Conservation (phyloP, 176 grass and related monocot genomes). For the Eragrostis nindensis region DNA sequence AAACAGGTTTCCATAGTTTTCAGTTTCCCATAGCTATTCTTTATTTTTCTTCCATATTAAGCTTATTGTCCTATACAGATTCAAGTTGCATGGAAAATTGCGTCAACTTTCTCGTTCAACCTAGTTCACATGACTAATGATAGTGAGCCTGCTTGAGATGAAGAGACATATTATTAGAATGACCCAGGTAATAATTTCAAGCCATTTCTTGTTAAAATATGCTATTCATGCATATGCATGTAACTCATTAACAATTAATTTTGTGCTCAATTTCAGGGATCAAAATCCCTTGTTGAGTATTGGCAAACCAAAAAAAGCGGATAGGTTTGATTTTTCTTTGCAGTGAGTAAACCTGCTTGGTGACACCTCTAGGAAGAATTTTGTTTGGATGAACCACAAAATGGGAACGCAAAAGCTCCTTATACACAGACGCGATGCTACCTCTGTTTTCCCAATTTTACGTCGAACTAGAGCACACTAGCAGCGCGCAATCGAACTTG, state of each 20-base stretch:
- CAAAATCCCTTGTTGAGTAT: not conserved
- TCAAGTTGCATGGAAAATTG: not conserved
- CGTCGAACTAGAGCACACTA: not conserved
- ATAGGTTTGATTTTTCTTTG: not conserved
- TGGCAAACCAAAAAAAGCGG: not conserved
- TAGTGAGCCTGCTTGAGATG: constrained; percentile 1
- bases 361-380: not conserved
- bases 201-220: not conserved
- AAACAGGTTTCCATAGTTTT: not conserved
- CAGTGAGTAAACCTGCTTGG: not conserved
- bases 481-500: not conserved
- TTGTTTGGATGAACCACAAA: not conserved
- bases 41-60: constrained; percentile 19
- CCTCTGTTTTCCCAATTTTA: not conserved
- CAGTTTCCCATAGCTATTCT: not conserved
- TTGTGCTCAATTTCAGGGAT: constrained; percentile 1
- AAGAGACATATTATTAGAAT: not conserved
- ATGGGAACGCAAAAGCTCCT: not conserved
- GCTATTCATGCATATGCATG: not conserved
- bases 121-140: not conserved
- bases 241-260: not conserved
- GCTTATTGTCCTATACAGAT: not conserved
- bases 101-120: not conserved
- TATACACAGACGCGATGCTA: not conserved
- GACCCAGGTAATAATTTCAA: not conserved